Percentiles rank a stretch among this genome's conserved stretches.
Conservation (phyloP, 2,329 filamentous ascomycete genomes). For the Sporothrix brasiliensis region DNA sequence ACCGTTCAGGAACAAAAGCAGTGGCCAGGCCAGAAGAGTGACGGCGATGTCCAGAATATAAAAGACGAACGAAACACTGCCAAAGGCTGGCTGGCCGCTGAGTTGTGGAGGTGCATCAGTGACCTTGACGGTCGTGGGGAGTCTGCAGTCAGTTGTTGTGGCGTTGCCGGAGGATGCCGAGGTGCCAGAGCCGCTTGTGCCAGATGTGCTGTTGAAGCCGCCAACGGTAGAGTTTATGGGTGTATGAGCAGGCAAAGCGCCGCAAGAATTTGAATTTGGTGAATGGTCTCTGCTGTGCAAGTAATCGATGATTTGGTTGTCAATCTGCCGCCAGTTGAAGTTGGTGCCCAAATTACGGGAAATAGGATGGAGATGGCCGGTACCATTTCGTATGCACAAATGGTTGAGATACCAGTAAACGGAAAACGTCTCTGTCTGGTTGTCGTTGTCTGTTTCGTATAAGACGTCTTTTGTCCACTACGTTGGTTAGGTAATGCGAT, state of each 20-base stretch:
- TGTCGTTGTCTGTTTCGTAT: conserved; percentile 1
- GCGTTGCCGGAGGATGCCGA: not conserved
- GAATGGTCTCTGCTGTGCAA: not conserved
- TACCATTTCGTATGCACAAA: conserved; percentile 13
- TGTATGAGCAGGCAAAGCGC: not conserved
- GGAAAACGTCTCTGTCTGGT: conserved; percentile 17
- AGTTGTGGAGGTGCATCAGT: conserved; percentile 11
- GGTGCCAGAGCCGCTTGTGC: not conserved
- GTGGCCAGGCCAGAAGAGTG: conserved; percentile 9
- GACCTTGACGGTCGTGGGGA: not conserved
- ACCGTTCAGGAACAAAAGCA: conserved; percentile 17
- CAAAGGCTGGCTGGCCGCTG: conserved; percentile 27
- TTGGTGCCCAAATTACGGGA: not conserved
- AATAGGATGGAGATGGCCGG: not conserved
- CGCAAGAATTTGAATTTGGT: not conserved
- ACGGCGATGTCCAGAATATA: conserved; percentile 21
- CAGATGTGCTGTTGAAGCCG: not conserved
- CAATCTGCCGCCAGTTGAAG: conserved; percentile 27
- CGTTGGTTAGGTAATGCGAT: not conserved
- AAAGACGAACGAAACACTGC: conserved; percentile 25
- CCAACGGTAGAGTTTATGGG: not conserved
- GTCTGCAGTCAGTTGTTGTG: conserved; percentile 3
- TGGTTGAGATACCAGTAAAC: conserved; percentile 32
- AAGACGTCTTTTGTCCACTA: conserved; percentile 27
- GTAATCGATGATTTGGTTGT: conserved; percentile 17